A percentile compares a stretch with the other conserved stretches of the same genome.
Conservation (phyloP, 176 grass and related monocot genomes). For the Lolium multiflorum region DNA sequence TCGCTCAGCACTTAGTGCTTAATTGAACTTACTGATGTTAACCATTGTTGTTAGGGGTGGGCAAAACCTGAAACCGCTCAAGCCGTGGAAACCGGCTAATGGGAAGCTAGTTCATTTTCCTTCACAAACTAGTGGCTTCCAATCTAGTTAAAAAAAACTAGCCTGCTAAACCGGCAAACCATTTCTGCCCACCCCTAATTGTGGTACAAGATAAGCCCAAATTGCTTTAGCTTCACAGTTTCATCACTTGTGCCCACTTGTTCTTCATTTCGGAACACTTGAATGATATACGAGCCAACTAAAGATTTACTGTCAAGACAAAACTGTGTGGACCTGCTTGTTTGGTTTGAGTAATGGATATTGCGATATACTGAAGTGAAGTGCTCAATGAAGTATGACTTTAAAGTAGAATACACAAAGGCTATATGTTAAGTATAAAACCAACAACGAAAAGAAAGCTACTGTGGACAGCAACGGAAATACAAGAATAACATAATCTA, state of each 20-base stretch:
- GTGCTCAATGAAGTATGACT: not conserved
- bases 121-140: too few relatives aligned
- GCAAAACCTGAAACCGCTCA: too few relatives aligned
- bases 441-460: not conserved
- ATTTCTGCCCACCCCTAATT: not conserved
- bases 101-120: too few relatives aligned
- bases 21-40: not conserved
- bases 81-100: too few relatives aligned
- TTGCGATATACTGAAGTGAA: not conserved
- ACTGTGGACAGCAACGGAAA: not conserved
- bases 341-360: conserved; percentile 11
- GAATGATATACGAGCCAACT: not conserved
- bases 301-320: not conserved
- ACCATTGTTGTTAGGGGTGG: not conserved
- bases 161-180: too few relatives aligned
- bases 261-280: not conserved
- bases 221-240: conserved; percentile 8
- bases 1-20: too few relatives aligned
- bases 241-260: not conserved
- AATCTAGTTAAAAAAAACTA: too few relatives aligned
- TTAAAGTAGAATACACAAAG: conserved; percentile 15
- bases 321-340: conserved; percentile 16
- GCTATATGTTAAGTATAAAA: not conserved
- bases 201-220: not conserved
- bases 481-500: not conserved